A percentile compares a stretch with the other conserved stretches of the same genome.
Conservation (phyloP, 768 basidiomycete genomes). For the Suillus variegatus region DNA sequence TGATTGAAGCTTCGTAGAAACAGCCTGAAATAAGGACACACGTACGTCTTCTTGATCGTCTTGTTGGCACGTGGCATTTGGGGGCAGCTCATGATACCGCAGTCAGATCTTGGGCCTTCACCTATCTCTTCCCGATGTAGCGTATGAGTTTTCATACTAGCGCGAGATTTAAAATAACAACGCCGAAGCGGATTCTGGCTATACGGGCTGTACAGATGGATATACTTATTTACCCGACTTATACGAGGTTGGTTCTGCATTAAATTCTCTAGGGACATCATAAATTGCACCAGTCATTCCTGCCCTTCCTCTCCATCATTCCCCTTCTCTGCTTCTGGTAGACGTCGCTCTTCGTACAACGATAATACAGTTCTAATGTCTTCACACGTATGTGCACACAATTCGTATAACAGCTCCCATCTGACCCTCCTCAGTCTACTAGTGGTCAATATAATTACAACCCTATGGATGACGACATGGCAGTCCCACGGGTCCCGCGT, state of each 20-base stretch:
- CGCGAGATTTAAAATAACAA: conserved; percentile 31
- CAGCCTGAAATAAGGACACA: conserved; percentile 5
- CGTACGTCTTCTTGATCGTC: conserved; percentile 1
- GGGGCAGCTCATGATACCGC: conserved; percentile 22
- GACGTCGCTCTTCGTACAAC: conserved; percentile 6
- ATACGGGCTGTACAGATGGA: conserved; percentile 35
- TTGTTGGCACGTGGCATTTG: conserved; percentile 11
- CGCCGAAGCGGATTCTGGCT: conserved; percentile 26
- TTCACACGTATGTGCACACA: conserved; percentile 19
- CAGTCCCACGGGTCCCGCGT: conserved; percentile 33
- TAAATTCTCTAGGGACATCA: conserved; percentile 19
- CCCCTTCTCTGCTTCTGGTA: conserved; percentile 13
- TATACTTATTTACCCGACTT: conserved; percentile 32
- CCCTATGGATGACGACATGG: conserved; percentile 19
- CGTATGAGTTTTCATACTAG: conserved; percentile 27
- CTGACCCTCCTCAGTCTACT: conserved; percentile 7
- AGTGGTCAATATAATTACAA: conserved; percentile 16
- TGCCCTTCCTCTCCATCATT: conserved; percentile 11
- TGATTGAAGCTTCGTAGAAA: conserved; percentile 9
- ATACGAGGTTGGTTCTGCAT: conserved; percentile 31
- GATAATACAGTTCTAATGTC: conserved; percentile 21
- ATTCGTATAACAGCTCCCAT: neutral
- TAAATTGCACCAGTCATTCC: conserved; percentile 29
- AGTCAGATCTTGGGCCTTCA: conserved; percentile 1
- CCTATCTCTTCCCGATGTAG: conserved; percentile 25